Percentiles rank a stretch among this genome's conserved stretches.
These are phyloP conservation scores for Ophiostoma tasmaniense DNA, from an alignment of 2,329 filamentous ascomycete genomes.

Conservation along the genomic window DNA sequence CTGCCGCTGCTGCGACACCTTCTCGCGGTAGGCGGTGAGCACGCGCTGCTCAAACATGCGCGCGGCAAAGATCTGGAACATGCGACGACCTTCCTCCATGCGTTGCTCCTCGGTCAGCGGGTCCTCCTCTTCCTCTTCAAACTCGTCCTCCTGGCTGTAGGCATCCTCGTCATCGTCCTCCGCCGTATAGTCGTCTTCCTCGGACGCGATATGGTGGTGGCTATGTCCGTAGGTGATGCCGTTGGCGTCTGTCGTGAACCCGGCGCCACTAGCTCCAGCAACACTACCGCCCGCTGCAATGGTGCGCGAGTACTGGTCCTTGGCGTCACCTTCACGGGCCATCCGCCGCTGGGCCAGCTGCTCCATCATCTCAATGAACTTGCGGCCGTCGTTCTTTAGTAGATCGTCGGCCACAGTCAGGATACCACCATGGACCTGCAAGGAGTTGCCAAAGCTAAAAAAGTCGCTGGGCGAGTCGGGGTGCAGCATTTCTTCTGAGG, in stretches of 20 bases:
- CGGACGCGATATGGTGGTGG: slow-evolving; percentile 54
- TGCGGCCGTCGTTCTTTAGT: slow-evolving; percentile 96
- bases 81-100: slow-evolving; percentile 95
- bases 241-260: slow-evolving; percentile 3
- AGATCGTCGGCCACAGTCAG: slow-evolving; percentile 97
- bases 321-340: slow-evolving; percentile 89
- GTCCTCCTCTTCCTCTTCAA: slow-evolving; percentile 87
- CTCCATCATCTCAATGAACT: slow-evolving; percentile 99
- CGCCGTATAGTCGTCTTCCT: slow-evolving; percentile 41
- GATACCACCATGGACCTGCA: slow-evolving; percentile 95
- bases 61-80: slow-evolving; percentile 99
- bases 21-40: slow-evolving; percentile 93
- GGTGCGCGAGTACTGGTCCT: slow-evolving; percentile 50
- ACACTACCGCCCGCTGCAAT: not conserved
- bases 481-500: slow-evolving; percentile 43
- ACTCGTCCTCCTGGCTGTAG: slow-evolving; percentile 56
- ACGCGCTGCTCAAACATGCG: slow-evolving; percentile 99
- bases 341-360: slow-evolving; percentile 94
- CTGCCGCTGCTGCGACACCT: slow-evolving; percentile 88
- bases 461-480: slow-evolving; percentile 71
- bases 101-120: slow-evolving; percentile 96
- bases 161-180: slow-evolving; percentile 50
- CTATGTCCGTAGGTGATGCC: slow-evolving; percentile 51
- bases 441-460: slow-evolving; percentile 93
- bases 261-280: not conserved